Base-by-base conservation (phyloP, 148 eudicot genomes). In the Talinum fruticosum region DNA sequence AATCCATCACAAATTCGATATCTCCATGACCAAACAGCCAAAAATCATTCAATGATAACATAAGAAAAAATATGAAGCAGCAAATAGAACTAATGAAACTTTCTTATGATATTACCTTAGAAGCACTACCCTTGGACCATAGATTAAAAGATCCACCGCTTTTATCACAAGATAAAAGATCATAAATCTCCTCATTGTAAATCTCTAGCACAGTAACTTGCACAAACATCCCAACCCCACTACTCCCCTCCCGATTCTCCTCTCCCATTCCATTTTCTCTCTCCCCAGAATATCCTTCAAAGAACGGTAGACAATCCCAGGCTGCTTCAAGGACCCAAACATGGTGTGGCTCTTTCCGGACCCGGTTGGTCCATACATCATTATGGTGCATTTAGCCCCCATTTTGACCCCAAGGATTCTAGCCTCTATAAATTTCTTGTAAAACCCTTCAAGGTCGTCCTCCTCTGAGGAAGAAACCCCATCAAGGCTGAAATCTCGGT, bases 361-460 rank as follows among this genome's bases (percentile, higher is more conserved):
- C n/a, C 99, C 99, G 0, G 99, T 96, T 0, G 99, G 97, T 8
- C 99, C 99, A 41, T 96, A 96, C 97, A 91, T 93, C 99, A 96
- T 96, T 0, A 96, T 71, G 0, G 99, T 96, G 53, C 99, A 96
- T 66, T 89, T 93, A 34, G 85, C 92, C 23, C 99, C 99, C 89
- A 86, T 72, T 75, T 96, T 93, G 47, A 96, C 98, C 33, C 99
- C 99, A 75, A 84, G 78, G 1, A 96, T 89, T 78, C 99, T 84
- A 0, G 87, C 41, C 49, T 88, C 85, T 28, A 96, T 85, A 64
- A 91, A 93, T 32, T 87, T 93, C 84, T 81, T 84, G 69, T 96
- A 96, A 78, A 96, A 93, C 68, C 84, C 87, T 34, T 91, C 97
- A 71, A 96, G 88, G 78, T 93, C 93, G 35, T 96, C 92, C 69